These are phyloP conservation scores for Phyllosticta capitalensis DNA, from an alignment of 2,329 filamentous ascomycete genomes.

Conservation along the genomic window DNA sequence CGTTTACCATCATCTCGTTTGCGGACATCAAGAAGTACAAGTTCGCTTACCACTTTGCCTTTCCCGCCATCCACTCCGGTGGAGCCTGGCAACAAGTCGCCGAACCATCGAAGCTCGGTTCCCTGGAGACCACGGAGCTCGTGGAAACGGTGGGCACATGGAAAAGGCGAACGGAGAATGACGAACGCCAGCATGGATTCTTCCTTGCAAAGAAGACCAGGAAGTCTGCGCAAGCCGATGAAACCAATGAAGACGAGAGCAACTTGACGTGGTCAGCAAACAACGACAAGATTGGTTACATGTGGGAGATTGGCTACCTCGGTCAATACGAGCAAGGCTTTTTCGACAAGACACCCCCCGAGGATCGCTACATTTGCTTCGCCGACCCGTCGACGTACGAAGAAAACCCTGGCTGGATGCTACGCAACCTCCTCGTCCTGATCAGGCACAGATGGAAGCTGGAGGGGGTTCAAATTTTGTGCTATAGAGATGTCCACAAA, in stretches of 20 bases:
- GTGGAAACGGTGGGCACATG: slow-evolving; percentile 81
- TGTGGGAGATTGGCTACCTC: slow-evolving; percentile 70
- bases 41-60: slow-evolving; percentile 97
- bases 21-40: slow-evolving; percentile 96
- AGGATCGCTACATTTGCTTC: slow-evolving; percentile 77
- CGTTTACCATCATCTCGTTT: slow-evolving; percentile 82
- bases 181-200: slow-evolving; percentile 82
- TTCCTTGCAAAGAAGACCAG: slow-evolving; percentile 73
- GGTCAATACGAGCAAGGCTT: slow-evolving; percentile 78
- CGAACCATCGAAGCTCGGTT: slow-evolving; percentile 41
- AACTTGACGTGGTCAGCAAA: slow-evolving; percentile 31
- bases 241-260: slow-evolving; percentile 18
- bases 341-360: slow-evolving; percentile 61
- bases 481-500: slow-evolving; percentile 76
- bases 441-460: slow-evolving; percentile 74
- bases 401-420: slow-evolving; percentile 81
- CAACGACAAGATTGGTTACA: slow-evolving; percentile 51
- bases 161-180: slow-evolving; percentile 60
- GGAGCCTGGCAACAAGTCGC: slow-evolving; percentile 58
- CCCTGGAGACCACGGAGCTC: slow-evolving; percentile 65
- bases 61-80: slow-evolving; percentile 84
- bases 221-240: slow-evolving; percentile 1
- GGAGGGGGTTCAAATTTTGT: slow-evolving; percentile 69
- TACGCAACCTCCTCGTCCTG: slow-evolving; percentile 80
- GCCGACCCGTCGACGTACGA: slow-evolving; percentile 87